A percentile compares a stretch with the other conserved stretches of the same genome.
These are phyloP conservation scores for Phalaenopsis equestris DNA, from an alignment of 106 monocot genomes.

Conservation along the genomic window DNA sequence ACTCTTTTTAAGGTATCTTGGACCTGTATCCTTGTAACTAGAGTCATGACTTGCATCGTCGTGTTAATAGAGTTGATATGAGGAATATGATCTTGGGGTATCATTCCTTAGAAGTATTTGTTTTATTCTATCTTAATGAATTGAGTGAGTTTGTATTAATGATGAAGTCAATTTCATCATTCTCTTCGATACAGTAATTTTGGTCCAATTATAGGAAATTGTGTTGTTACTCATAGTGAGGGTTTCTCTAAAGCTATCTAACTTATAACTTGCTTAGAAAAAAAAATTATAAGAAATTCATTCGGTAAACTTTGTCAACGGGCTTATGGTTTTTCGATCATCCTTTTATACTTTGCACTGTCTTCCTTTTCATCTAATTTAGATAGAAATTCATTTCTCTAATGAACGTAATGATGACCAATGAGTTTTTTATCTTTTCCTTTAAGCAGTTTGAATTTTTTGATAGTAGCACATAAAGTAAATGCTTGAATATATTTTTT, in stretches of 20 bases:
- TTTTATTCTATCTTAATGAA: not conserved
- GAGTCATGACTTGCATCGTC: not conserved
- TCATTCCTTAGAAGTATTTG: not conserved
- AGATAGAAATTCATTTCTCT: too few species aligned
- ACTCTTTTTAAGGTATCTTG: slow-evolving; percentile 56
- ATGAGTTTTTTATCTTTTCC: too few species aligned
- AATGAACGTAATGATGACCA: too few species aligned
- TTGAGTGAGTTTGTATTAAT: not conserved
- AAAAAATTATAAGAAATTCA: not conserved
- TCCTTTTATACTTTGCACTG: too few species aligned
- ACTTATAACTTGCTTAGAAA: not conserved
- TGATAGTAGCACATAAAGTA: too few species aligned
- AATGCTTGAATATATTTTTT: too few species aligned
- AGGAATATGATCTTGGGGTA: not conserved
- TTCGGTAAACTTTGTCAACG: not conserved
- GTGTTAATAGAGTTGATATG: not conserved
- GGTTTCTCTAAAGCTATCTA: not conserved
- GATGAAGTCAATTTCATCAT: too few species aligned
- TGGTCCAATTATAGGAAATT: too few species aligned
- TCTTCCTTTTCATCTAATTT: too few species aligned
- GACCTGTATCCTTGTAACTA: not conserved
- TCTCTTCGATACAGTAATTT: too few species aligned
- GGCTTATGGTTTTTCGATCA: too few species aligned
- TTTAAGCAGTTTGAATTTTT: too few species aligned
- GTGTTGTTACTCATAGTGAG: not conserved